Conservation (phyloP, 352 stramenopile genomes). For the Chrysophaeum taylorii region DNA sequence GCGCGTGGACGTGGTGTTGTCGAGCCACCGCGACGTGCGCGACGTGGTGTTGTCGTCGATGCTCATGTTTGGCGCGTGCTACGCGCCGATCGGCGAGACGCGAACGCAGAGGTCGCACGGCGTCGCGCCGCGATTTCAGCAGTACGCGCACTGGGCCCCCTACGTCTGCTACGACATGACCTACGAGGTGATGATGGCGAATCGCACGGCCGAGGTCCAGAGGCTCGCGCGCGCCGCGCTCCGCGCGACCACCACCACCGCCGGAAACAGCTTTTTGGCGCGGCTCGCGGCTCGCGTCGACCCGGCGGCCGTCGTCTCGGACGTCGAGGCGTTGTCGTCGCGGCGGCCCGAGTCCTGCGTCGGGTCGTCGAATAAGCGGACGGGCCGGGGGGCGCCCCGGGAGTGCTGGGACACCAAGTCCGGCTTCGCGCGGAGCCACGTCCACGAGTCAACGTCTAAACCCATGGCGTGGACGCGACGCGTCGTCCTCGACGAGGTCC, state of each 20-base stretch:
- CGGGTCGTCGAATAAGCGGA: no score
- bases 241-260: no score
- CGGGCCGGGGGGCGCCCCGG: background rate
- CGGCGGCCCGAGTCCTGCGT: no score
- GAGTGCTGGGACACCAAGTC: slow-evolving; percentile 7
- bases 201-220: background rate
- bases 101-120: background rate
- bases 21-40: background rate
- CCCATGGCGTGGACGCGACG: background rate
- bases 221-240: background rate
- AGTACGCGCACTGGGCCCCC: slow-evolving; percentile 14
- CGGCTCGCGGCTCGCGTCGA: background rate
- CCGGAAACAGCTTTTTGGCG: no score
- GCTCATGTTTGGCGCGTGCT: slow-evolving; percentile 16
- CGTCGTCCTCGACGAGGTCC: background rate
- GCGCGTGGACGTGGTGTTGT: background rate
- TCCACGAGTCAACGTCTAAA: background rate
- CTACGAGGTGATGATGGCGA: slow-evolving; percentile 6
- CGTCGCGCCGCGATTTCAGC: slow-evolving; percentile 3
- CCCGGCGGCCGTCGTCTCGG: background rate
- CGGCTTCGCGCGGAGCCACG: slow-evolving; percentile 1
- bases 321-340: background rate
- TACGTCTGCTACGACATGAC: slow-evolving; percentile 12
- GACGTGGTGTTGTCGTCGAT: slow-evolving; percentile 3
- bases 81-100: background rate